Conservation (phyloP, 495 filamentous ascomycete genomes). For the Daldinia concentrica region DNA sequence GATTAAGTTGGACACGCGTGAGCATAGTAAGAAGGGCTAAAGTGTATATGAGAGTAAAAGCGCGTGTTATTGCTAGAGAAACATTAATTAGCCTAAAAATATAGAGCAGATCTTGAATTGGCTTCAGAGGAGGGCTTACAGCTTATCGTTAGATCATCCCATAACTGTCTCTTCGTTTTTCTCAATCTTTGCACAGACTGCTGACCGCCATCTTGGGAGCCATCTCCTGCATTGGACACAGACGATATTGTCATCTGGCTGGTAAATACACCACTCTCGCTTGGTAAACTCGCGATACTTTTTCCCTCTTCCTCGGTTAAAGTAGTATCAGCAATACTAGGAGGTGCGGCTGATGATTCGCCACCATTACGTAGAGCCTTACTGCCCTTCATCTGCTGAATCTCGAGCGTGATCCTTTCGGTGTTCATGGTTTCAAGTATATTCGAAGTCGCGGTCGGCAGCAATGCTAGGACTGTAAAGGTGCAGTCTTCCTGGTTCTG, state of each 20-base stretch:
- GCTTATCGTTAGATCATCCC: constrained; percentile 97
- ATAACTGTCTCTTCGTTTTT: constrained; percentile 90
- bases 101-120: not conserved
- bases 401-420: constrained; percentile 85
- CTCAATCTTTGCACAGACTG: constrained; percentile 60
- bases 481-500: constrained; percentile 99
- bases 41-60: constrained; percentile 92
- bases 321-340: constrained; percentile 69
- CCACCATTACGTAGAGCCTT: constrained; percentile 71
- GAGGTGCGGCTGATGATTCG: constrained; percentile 69
- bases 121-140: constrained; percentile 63
- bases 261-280: constrained; percentile 80
- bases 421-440: constrained; percentile 89
- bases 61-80: constrained; percentile 83
- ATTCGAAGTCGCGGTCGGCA: constrained; percentile 89
- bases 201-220: constrained; percentile 51
- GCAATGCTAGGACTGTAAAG: constrained; percentile 93
- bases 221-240: constrained; percentile 44
- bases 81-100: constrained; percentile 38
- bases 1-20: constrained; percentile 95
- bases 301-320: constrained; percentile 79
- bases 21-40: constrained; percentile 88
- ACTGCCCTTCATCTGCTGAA: constrained; percentile 92
- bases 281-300: constrained; percentile 78
- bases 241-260: constrained; percentile 72